These are phyloP conservation scores for Filosporella fistucella DNA, from an alignment of 495 filamentous ascomycete species.

Conservation along the genomic window DNA sequence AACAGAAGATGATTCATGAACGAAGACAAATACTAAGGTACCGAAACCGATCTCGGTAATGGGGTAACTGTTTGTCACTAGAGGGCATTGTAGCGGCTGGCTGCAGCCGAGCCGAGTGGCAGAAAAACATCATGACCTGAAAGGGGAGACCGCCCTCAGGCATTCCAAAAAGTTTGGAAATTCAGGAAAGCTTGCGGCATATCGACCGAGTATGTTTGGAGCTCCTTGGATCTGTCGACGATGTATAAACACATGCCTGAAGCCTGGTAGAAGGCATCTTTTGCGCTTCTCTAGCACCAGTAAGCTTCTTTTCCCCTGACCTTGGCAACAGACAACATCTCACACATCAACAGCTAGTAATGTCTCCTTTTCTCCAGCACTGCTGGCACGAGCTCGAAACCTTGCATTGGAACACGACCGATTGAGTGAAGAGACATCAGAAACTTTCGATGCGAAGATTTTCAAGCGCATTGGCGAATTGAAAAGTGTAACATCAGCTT, in stretches of 20 bases:
- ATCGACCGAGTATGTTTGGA: conserved; percentile 36
- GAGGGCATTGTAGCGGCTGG: no score
- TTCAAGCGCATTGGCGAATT: conserved; percentile 80
- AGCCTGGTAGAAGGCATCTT: conserved; percentile 28
- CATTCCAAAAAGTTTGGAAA: neutral
- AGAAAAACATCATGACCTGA: no score
- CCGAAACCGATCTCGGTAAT: no score
- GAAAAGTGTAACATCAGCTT: conserved; percentile 56
- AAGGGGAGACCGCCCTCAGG: neutral
- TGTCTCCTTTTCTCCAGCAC: conserved; percentile 46
- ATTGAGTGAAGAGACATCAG: conserved; percentile 48
- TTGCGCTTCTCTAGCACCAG: conserved; percentile 39
- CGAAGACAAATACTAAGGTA: no score
- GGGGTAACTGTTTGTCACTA: no score
- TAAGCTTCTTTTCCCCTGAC: conserved; percentile 8
- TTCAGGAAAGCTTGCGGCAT: neutral
- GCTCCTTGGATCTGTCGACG: conserved; percentile 51
- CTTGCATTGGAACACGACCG: conserved; percentile 59
- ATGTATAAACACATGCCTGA: conserved; percentile 38
- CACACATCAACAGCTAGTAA: conserved; percentile 31
- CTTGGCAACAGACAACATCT: neutral
- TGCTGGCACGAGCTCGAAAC: conserved; percentile 60
- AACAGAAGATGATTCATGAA: no score
- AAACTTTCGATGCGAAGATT: conserved; percentile 63
- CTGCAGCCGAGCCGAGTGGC: no score